Conservation (phyloP, 305 asterid genomes). For the Rubia tinctorum region DNA sequence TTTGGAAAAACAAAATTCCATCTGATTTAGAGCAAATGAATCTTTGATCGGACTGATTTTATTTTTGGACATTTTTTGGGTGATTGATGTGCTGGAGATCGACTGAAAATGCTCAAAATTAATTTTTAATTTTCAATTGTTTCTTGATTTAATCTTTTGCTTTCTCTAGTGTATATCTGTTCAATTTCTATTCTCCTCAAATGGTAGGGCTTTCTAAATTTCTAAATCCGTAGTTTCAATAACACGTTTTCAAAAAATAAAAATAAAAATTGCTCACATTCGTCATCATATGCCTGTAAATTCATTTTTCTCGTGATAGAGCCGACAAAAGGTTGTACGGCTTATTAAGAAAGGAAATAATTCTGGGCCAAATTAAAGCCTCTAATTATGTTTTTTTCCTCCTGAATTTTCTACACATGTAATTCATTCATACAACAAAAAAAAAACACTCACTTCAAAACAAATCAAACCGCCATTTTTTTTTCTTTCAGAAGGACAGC, state of each 20-base stretch:
- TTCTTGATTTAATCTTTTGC: not conserved
- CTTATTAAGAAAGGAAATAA: not conserved
- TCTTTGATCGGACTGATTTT: not conserved
- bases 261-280: not conserved
- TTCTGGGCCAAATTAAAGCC: not conserved
- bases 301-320: not conserved
- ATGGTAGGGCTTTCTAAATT: not conserved
- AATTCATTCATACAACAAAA: not conserved
- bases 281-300: not conserved
- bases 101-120: not conserved
- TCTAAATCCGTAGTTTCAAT: not conserved
- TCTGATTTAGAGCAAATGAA: not conserved
- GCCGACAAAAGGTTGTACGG: not conserved
- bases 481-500: conserved; percentile 42
- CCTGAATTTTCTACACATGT: not conserved
- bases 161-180: not conserved
- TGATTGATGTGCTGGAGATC: conserved; percentile 1
- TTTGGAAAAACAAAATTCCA: not conserved
- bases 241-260: not conserved
- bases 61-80: conserved; percentile 11
- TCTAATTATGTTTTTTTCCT: not conserved
- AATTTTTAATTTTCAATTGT: conserved; percentile 1
- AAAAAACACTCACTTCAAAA: not conserved
- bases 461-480: not conserved
- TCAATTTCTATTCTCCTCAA: not conserved